Evolutionary conservation across 2,329 filamentous ascomycete genomes (phyloP), one percentile per base, ranked within the genome.

Genomic region (Colletotrichum chlorophyti): DNA sequence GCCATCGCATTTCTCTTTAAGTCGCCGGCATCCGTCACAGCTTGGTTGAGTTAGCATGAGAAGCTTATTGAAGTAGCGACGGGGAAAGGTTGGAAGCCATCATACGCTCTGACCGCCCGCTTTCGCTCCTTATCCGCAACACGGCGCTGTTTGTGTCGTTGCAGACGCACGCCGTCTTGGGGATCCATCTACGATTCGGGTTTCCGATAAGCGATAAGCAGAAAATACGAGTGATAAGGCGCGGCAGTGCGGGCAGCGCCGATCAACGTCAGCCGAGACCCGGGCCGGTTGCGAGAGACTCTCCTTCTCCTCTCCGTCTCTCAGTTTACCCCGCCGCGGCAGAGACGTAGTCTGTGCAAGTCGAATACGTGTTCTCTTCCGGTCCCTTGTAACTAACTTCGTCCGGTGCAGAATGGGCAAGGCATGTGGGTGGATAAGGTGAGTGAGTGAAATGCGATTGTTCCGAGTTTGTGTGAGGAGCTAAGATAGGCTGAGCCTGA

Each of bases 1-100:
- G 42, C 81, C 82, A 63, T 83, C 80, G 64, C 81, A 84, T 69
- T 83, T 83, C 67, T 84, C 81, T 65, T 84, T 84, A 55, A 81
- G 75, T 61, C 80, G 75, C 58, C 81, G 79, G 67, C 81, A 84
- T 49, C 78, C 78, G 65, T 83, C 80, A 65, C 81, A 84, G 58
- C 81, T 83, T 71, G 69, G 58, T 46, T 45, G 50, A 23, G 51
- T 61, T 27, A 61, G 59, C 49, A 60, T 64, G 27, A 53, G 50
- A 27, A 5, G n/a, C 15, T 29, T 21, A 31, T 24, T 17, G 19
- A 41, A 8, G 15, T 12, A 11, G 6, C 6, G 34, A 41, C 11
- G 17, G n/a, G 21, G 14, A 17, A 19, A 15, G 8, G 23, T 12
- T 31, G 32, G 43, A 32, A 7, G 2, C 38, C 43, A 40, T 60